A percentile compares a stretch with the other conserved stretches of the same genome.
Conservation (phyloP, 2,329 filamentous ascomycete species). For the Xylaria arbuscula region DNA sequence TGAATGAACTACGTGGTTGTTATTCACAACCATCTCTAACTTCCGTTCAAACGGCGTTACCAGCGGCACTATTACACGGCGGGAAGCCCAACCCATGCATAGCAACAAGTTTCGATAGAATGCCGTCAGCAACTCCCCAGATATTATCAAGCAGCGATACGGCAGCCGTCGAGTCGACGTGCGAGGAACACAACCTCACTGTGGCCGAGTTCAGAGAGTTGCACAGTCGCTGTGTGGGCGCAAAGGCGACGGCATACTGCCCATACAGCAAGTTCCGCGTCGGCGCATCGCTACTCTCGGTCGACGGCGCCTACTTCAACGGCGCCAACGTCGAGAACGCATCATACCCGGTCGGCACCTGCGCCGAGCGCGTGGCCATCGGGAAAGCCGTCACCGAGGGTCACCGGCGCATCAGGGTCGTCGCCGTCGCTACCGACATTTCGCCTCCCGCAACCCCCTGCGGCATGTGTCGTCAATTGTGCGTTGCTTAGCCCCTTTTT, state of each 20-base stretch:
- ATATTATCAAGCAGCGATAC: conserved; percentile 46
- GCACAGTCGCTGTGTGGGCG: conserved; percentile 70
- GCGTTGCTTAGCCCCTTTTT: conserved; percentile 50
- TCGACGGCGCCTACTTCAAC: conserved; percentile 65
- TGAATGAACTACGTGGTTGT: background rate
- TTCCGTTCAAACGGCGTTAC: background rate
- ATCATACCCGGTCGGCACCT: conserved; percentile 92
- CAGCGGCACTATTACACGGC: background rate
- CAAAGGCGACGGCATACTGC: conserved; percentile 86
- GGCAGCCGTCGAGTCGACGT: conserved; percentile 49
- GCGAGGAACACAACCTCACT: conserved; percentile 63
- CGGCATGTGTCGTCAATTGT: conserved; percentile 97
- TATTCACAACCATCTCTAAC: background rate
- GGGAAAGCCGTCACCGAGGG: conserved; percentile 78
- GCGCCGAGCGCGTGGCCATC: conserved; percentile 91
- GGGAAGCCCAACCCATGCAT: background rate
- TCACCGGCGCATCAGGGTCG: conserved; percentile 72
- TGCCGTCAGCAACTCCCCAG: conserved; percentile 15
- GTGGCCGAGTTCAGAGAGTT: conserved; percentile 73
- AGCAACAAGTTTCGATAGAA: background rate
- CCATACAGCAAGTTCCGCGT: conserved; percentile 94
- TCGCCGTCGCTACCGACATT: conserved; percentile 88
- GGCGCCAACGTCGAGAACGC: conserved; percentile 96
- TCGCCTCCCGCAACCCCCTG: conserved; percentile 79
- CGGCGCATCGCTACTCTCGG: conserved; percentile 79